Base-by-base conservation (phyloP, 371 early-diverging fungal genomes). In the Mortierella sp. region DNA sequence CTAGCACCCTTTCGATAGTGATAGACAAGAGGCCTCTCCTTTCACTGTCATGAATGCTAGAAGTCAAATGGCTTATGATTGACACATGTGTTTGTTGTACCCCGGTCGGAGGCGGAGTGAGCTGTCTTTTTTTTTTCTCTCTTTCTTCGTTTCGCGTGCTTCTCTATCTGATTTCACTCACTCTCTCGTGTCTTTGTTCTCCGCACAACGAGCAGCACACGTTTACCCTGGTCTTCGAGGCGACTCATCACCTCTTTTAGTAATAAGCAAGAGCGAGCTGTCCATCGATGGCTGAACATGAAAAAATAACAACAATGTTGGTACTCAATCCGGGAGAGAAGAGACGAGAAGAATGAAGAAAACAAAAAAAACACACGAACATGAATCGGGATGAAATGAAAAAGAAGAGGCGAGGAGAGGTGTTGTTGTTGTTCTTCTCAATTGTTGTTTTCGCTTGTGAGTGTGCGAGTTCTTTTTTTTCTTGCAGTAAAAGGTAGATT, bases 401-500 rank as follows among this genome's bases (percentile, higher is more conserved):
- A 57, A 57, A 28, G 10, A 24, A 19, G 2, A 19, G n/a, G n/a
- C n/a, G n/a, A 21, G 43, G 40, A 40, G 9, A 34, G 21, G 24
- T 57, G 57, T 37, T 64, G 34, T 64, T 37, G 3, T 64, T 64
- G 24, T 37, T 10, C 16, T 64, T 37, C 21, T 37, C 64, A 40
- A 19, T 67, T 61, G 34, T 61, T 34, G 8, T 61, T 19, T 26
- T 19, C 34, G 31, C 34, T 14, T 61, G 26, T 57, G 57, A 14
- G 57, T 31, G 21, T 59, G 28, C 14, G 14, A 28, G 34, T 61
- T 61, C 14, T 61, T 21, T 57, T 48, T 31, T 73, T 21, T 46
- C 50, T 78, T 51, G 69, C 74, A 79, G 70, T 74, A 78, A 78
- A 78, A 69, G 78, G 73, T 69, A 78, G 73, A 79, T 59, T 71